Evolutionary conservation across 441 rosid genomes (phyloP).

Genomic region (Pelargonium australe): DNA sequence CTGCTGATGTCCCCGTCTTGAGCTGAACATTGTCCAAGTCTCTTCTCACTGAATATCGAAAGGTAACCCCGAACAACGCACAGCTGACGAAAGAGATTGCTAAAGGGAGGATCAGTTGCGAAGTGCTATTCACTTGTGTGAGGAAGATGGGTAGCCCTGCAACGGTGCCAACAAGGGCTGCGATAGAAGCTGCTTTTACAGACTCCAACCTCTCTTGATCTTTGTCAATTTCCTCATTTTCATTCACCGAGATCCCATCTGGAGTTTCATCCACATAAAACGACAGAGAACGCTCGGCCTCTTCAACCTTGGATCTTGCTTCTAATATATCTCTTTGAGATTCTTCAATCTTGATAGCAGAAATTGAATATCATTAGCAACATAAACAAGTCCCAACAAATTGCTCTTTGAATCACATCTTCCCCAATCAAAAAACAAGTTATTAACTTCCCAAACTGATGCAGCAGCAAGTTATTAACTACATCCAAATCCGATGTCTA

Average conservation of each 20-base stretch:
- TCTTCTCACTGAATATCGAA: slow-evolving; percentile 64
- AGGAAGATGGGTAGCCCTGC: slow-evolving; percentile 59
- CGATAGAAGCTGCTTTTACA: slow-evolving; percentile 56
- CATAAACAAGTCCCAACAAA: background rate
- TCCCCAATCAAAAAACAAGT: background rate
- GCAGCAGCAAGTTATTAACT: no score
- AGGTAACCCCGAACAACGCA: slow-evolving; percentile 82
- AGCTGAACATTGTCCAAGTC: slow-evolving; percentile 72
- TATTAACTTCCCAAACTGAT: background rate
- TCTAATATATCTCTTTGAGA: slow-evolving; percentile 66
- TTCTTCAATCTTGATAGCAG: slow-evolving; percentile 58
- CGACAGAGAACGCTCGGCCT: slow-evolving; percentile 56
- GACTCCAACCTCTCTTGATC: slow-evolving; percentile 77
- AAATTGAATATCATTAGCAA: slow-evolving; percentile 9
- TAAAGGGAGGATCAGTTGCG: slow-evolving; percentile 53
- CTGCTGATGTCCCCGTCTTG: slow-evolving; percentile 69
- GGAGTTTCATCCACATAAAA: slow-evolving; percentile 14
- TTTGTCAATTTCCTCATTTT: slow-evolving; percentile 27
- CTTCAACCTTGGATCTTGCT: slow-evolving; percentile 70
- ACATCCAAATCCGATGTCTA: background rate
- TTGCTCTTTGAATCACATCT: background rate
- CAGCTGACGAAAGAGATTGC: slow-evolving; percentile 64
- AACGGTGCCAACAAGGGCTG: slow-evolving; percentile 66
- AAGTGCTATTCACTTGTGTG: slow-evolving; percentile 39
- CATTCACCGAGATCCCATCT: slow-evolving; percentile 16